Evolutionary conservation across 768 basidiomycete species (phyloP).

Genomic region (Termitomyces sp.): DNA sequence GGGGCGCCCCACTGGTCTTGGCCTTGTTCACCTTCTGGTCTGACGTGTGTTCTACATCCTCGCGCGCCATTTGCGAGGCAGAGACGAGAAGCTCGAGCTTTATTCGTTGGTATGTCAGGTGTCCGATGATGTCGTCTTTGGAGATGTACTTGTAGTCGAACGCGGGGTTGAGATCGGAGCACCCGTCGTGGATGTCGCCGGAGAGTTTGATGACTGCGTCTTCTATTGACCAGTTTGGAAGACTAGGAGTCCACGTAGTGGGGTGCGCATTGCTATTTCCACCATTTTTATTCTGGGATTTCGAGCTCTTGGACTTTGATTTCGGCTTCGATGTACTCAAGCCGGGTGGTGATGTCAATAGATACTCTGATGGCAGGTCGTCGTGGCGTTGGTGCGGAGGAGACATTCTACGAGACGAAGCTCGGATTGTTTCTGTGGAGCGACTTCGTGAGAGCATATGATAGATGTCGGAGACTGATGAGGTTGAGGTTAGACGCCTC

Average conservation of each 20-base stretch:
- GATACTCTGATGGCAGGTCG: neutral
- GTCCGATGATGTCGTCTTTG: neutral
- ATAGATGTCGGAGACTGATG: neutral
- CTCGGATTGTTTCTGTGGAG: neutral
- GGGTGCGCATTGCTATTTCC: neutral
- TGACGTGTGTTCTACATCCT: neutral
- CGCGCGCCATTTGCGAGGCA: neutral
- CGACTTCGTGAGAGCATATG: neutral
- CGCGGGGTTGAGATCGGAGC: neutral
- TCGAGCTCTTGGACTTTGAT: neutral
- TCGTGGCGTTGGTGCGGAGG: neutral
- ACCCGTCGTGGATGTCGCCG: neutral
- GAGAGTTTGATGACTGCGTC: neutral
- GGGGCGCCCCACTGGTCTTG: neutral
- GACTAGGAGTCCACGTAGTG: neutral
- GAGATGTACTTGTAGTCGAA: slow-evolving; percentile 5
- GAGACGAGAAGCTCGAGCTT: neutral
- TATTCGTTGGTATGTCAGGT: neutral
- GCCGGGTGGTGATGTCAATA: neutral
- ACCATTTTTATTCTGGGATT: neutral
- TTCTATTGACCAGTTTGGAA: neutral
- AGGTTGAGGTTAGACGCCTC: neutral
- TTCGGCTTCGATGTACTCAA: neutral
- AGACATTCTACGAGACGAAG: neutral
- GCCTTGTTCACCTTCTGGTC: neutral